Base-by-base conservation (phyloP, 805 yeast species). In the Saturnispora diversa region DNA sequence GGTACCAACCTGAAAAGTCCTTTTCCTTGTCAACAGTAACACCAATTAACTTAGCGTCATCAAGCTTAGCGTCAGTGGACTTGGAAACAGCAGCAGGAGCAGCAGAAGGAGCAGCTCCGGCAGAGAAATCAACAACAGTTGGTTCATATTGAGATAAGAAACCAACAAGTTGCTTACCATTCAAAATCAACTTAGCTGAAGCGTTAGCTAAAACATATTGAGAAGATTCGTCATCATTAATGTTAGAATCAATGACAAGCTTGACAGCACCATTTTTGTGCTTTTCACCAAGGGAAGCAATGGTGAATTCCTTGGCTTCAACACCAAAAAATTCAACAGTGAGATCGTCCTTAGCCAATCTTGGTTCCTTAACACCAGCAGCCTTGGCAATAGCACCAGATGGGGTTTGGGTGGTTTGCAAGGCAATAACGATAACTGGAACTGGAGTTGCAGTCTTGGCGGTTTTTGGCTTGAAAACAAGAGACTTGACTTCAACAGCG, bases 1-100 rank as follows among this genome's bases (percentile, higher is more conserved):
- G 88, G 69, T 92, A 92, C 99, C 99, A 92, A 39, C 87, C 78
- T 47, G 98, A 79, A 71, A 92, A 92, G 61, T 92, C 98, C 55
- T 77, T 70, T 48, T 78, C 75, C 67, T 92, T 92, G 64, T 86
- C 95, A 38, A 84, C 94, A 34, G 97, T 92, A 61, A 92, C 90
- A 64, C 98, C 98, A 52, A 92, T 84, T 55, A 88, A 68, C 56
- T 90, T 87, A 37, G 95, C 92, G 57, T 84, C 95, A 44, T 78
- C 87, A 51, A 81, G 62, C 48, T 75, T 74, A 39, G 84, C 82
- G n/a, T 37, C 45, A 28, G 60, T 55, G 31, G 50, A 35, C 10
- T 37, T 48, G 10, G 59, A 40, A 25, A 58, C 50, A 5, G 56
- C 49, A 13, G 51, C 47, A 22, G 55, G 47, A 16, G 64, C 55